Evolutionary conservation across 768 basidiomycete species (phyloP).

Genomic region (Dendrothele bispora): DNA sequence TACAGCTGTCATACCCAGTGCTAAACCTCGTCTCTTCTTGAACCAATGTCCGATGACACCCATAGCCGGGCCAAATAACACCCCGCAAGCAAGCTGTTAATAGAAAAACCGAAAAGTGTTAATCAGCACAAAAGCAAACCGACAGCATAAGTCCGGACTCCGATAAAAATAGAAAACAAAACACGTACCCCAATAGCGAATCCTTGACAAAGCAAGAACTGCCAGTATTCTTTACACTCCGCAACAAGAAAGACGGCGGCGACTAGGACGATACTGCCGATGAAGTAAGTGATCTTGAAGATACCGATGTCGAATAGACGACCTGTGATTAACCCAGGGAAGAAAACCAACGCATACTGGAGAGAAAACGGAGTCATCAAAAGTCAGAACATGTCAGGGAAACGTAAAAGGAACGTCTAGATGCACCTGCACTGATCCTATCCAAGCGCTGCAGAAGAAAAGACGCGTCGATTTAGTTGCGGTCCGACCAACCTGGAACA

Average conservation of each 20-base stretch:
- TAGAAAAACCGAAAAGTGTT: neutral
- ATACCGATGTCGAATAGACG: slow-evolving; percentile 64
- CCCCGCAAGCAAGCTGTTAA: slow-evolving; percentile 45
- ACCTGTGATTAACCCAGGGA: slow-evolving; percentile 51
- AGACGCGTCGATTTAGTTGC: no score
- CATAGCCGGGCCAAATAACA: slow-evolving; percentile 62
- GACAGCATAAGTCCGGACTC: slow-evolving; percentile 18
- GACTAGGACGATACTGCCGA: slow-evolving; percentile 46
- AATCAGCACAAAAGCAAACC: neutral
- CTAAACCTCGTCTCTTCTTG: slow-evolving; percentile 54
- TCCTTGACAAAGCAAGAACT: slow-evolving; percentile 76
- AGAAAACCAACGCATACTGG: slow-evolving; percentile 49
- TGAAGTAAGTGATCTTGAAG: slow-evolving; percentile 45
- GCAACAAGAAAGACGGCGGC: slow-evolving; percentile 51
- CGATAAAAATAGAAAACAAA: slow-evolving; percentile 2
- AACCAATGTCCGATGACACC: slow-evolving; percentile 76
- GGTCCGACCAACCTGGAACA: no score
- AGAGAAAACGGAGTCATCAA: neutral
- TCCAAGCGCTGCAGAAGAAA: slow-evolving; percentile 50
- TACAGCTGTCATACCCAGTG: slow-evolving; percentile 64
- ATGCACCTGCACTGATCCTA: slow-evolving; percentile 52
- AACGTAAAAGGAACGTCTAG: no score
- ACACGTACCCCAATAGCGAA: slow-evolving; percentile 58
- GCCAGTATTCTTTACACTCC: slow-evolving; percentile 74
- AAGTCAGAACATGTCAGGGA: neutral